Evolutionary conservation across 176 grass and related monocot genomes (phyloP).

Genomic region (Sorghum bicolor): DNA sequence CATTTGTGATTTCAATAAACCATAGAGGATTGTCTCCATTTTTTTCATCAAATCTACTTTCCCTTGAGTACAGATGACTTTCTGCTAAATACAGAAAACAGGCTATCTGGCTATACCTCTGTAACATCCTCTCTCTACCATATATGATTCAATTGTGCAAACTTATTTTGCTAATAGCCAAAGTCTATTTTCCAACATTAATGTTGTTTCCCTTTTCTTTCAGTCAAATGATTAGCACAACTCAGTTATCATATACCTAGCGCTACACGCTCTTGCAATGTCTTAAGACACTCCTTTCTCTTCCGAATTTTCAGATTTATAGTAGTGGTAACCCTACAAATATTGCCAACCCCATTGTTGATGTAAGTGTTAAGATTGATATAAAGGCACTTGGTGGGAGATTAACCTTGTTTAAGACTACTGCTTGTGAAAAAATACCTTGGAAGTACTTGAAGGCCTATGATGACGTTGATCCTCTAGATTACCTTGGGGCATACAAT

Average conservation of each 20-base stretch:
- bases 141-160: neutral
- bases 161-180: neutral
- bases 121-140: neutral
- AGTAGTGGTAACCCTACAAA: conserved; percentile 99
- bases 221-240: conserved; percentile 3
- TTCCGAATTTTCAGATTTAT: conserved; percentile 79
- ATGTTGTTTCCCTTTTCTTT: neutral
- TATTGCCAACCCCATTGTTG: conserved; percentile 94
- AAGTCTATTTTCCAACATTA: neutral
- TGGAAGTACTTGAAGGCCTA: conserved; percentile 59
- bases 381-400: conserved; percentile 88
- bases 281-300: conserved; percentile 8
- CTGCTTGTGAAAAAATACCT: conserved; percentile 75
- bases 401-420: conserved; percentile 77
- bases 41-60: neutral
- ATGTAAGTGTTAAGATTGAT: conserved; percentile 95
- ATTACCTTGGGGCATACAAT: conserved; percentile 83
- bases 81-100: neutral
- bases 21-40: neutral
- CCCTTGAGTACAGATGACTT: neutral
- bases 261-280: conserved; percentile 1
- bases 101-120: neutral
- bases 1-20: neutral
- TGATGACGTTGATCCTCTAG: conserved; percentile 60
- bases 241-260: neutral